These are phyloP conservation scores for Mollisiaceae sp. DNA, from an alignment of 2,329 filamentous ascomycete genomes.

Conservation along the genomic window DNA sequence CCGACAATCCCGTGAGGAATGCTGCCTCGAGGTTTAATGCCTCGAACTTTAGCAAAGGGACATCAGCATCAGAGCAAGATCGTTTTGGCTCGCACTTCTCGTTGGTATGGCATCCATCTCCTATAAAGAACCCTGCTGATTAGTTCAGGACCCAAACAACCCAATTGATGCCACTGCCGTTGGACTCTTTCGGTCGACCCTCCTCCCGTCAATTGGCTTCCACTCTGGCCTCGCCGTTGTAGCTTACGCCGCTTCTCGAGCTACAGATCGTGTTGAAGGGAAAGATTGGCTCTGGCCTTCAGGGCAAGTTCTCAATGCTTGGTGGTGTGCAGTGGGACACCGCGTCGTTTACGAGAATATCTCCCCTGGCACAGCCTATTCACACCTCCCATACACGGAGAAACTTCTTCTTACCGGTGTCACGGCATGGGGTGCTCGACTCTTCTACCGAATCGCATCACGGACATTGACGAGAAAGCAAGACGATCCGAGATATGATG, in stretches of 20 bases:
- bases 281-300: constrained; percentile 27
- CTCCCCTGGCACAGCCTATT: constrained; percentile 15
- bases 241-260: constrained; percentile 19
- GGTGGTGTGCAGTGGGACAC: constrained; percentile 18
- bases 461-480: constrained; percentile 14
- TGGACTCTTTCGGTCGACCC: constrained; percentile 21
- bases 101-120: constrained; percentile 14
- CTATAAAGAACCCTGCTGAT: constrained; percentile 11
- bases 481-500: constrained; percentile 25
- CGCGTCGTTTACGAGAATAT: constrained; percentile 19
- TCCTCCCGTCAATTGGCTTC: constrained; percentile 24
- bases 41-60: not conserved
- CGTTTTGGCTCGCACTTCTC: constrained; percentile 11
- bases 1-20: not conserved
- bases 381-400: constrained; percentile 19
- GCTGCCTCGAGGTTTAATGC: not conserved
- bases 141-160: constrained; percentile 1
- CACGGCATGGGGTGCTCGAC: constrained; percentile 21
- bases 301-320: constrained; percentile 21
- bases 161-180: constrained; percentile 9
- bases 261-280: constrained; percentile 22
- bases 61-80: not conserved
- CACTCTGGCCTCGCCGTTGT: constrained; percentile 21
- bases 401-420: constrained; percentile 23
- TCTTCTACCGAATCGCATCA: constrained; percentile 21